Conservation (phyloP, 495 filamentous ascomycete genomes). For the Delitschia confertaspora region DNA sequence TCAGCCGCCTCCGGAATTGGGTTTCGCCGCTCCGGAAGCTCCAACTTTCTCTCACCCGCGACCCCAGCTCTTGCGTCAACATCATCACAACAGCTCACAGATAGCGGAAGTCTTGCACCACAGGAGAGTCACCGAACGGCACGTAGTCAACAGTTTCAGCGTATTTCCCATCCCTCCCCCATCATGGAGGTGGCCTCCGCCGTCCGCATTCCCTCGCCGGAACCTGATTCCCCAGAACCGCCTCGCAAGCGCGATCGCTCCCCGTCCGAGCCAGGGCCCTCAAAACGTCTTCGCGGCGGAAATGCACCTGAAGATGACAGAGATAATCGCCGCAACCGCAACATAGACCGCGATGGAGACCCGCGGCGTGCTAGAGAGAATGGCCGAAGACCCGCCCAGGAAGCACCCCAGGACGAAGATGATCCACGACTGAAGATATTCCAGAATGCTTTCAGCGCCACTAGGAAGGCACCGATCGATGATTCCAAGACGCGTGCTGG, state of each 20-base stretch:
- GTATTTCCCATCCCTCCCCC: neutral
- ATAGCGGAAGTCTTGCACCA: too few relatives aligned
- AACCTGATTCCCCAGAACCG: slow-evolving; percentile 23
- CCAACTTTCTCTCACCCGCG: too few relatives aligned
- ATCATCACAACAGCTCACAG: too few relatives aligned
- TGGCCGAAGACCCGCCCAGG: neutral
- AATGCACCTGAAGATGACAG: slow-evolving; percentile 5
- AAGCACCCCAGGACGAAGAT: slow-evolving; percentile 12
- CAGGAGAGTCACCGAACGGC: too few relatives aligned
- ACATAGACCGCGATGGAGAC: neutral
- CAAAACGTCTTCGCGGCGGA: slow-evolving; percentile 18
- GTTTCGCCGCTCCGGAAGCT: too few relatives aligned
- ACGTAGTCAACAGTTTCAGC: too few relatives aligned
- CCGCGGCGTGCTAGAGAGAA: neutral
- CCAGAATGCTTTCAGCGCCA: slow-evolving; percentile 22
- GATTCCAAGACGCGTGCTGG: slow-evolving; percentile 70
- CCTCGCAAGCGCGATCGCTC: slow-evolving; percentile 26
- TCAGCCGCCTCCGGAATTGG: too few relatives aligned
- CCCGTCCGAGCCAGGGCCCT: slow-evolving; percentile 15
- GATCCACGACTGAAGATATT: slow-evolving; percentile 23
- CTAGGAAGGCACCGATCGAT: slow-evolving; percentile 24
- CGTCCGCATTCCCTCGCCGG: slow-evolving; percentile 26
- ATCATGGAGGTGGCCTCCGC: slow-evolving; percentile 25
- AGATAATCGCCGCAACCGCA: slow-evolving; percentile 2
- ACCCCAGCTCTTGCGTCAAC: too few relatives aligned